Conservation (phyloP, 73 alveolate genomes). For the Symbiodinium pilosum region DNA sequence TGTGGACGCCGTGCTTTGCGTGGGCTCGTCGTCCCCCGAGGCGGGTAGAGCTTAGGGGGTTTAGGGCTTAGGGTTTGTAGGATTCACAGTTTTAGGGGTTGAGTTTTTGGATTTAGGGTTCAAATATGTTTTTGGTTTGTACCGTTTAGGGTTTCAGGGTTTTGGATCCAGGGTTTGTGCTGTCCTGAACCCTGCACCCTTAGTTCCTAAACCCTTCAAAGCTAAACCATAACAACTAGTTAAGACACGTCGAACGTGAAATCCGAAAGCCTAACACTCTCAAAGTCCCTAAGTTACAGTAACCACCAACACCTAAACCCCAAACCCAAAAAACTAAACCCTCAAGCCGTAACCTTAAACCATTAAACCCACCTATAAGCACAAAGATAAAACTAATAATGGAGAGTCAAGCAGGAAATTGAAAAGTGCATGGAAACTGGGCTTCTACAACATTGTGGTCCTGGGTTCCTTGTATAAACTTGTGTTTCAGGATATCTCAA, state of each 20-base stretch:
- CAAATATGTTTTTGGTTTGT: background rate
- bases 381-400: background rate
- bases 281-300: background rate
- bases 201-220: background rate
- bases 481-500: background rate
- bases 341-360: background rate
- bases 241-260: background rate
- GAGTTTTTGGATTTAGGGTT: background rate
- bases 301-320: background rate
- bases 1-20: conserved; percentile 93
- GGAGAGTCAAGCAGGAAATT: no score
- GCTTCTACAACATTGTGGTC: background rate
- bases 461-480: background rate
- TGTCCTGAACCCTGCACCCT: background rate
- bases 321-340: background rate
- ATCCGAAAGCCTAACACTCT: background rate
- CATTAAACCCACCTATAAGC: background rate
- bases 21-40: background rate
- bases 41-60: background rate
- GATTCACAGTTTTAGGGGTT: background rate
- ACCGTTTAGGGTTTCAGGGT: background rate
- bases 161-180: background rate
- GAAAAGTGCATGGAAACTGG: no score
- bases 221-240: background rate
- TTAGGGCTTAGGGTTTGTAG: background rate